Evolutionary conservation across 2,329 filamentous ascomycete species (phyloP).

Genomic region (Claviceps quebecensis): DNA sequence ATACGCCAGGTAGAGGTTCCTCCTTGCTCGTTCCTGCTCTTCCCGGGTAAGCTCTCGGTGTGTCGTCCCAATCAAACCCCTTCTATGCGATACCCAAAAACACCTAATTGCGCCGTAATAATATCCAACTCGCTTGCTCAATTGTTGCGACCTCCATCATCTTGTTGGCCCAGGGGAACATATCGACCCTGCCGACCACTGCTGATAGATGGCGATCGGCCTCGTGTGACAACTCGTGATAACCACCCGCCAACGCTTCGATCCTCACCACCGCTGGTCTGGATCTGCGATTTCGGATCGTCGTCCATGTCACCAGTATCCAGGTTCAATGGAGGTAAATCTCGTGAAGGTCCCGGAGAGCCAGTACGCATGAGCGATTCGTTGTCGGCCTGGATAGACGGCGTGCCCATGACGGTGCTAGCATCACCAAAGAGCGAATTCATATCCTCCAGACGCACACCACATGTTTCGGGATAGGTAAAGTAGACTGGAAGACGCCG

Average conservation of each 20-base stretch:
- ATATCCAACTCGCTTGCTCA: conserved; percentile 10
- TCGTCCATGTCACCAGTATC: conserved; percentile 52
- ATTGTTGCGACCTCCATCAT: conserved; percentile 19
- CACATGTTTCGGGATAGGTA: conserved; percentile 92
- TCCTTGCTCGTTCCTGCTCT: neutral
- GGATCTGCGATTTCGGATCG: conserved; percentile 28
- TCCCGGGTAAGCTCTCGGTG: neutral
- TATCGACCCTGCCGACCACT: conserved; percentile 27
- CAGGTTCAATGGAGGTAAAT: conserved; percentile 70
- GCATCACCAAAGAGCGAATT: conserved; percentile 87
- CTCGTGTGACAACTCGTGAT: conserved; percentile 25
- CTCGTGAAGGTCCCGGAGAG: conserved; percentile 56
- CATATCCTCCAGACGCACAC: conserved; percentile 94
- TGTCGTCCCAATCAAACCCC: neutral
- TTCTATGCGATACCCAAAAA: conserved; percentile 23
- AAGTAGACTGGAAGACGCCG: conserved; percentile 62
- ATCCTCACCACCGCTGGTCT: conserved; percentile 20
- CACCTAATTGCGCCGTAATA: conserved; percentile 13
- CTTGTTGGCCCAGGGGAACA: conserved; percentile 27
- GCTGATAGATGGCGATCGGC: conserved; percentile 23
- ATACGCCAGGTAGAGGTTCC: neutral
- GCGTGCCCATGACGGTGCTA: conserved; percentile 66
- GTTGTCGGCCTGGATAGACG: conserved; percentile 57
- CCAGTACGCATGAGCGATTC: conserved; percentile 66
- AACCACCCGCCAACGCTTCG: conserved; percentile 37